Percentiles rank a stretch among this genome's conserved stretches.
Conservation (phyloP, 2,329 filamentous ascomycete species). For the Thelonectria discophora region DNA sequence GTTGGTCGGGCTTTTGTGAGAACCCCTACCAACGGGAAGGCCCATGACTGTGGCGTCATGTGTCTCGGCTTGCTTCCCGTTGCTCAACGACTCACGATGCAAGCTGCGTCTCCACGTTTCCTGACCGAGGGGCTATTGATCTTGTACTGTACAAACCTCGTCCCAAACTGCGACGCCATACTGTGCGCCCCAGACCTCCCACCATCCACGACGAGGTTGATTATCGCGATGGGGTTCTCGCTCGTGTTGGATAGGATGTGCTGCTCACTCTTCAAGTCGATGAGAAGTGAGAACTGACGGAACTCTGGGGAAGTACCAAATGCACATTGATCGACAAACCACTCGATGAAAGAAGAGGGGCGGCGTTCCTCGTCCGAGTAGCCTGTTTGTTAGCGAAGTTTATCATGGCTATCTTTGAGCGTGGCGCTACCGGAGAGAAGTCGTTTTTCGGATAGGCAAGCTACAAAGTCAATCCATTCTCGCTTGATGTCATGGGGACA, state of each 20-base stretch:
- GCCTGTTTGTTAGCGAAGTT: neutral
- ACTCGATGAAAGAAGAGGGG: constrained; percentile 1
- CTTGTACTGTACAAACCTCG: constrained; percentile 5
- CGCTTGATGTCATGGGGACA: constrained; percentile 4
- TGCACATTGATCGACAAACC: neutral
- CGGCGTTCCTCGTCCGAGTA: neutral
- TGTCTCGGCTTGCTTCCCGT: constrained; percentile 29
- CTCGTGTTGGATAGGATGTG: neutral
- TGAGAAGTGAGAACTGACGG: constrained; percentile 17
- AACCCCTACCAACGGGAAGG: constrained; percentile 1
- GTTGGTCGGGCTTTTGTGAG: neutral
- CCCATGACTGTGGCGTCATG: constrained; percentile 31
- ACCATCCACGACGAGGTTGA: constrained; percentile 4
- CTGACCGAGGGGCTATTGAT: neutral
- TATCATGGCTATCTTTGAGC: neutral
- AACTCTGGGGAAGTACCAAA: constrained; percentile 9
- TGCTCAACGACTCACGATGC: constrained; percentile 23
- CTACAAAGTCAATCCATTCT: constrained; percentile 16
- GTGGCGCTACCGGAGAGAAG: neutral
- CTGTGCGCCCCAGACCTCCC: constrained; percentile 4
- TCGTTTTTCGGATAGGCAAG: neutral
- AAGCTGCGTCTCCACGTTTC: constrained; percentile 10
- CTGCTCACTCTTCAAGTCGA: neutral
- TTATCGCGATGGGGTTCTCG: too few species aligned
- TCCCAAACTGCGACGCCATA: constrained; percentile 10